phyloP scores from a whole-genome alignment of 768 basidiomycete species.

The Leccinum ochraceum region DNA sequence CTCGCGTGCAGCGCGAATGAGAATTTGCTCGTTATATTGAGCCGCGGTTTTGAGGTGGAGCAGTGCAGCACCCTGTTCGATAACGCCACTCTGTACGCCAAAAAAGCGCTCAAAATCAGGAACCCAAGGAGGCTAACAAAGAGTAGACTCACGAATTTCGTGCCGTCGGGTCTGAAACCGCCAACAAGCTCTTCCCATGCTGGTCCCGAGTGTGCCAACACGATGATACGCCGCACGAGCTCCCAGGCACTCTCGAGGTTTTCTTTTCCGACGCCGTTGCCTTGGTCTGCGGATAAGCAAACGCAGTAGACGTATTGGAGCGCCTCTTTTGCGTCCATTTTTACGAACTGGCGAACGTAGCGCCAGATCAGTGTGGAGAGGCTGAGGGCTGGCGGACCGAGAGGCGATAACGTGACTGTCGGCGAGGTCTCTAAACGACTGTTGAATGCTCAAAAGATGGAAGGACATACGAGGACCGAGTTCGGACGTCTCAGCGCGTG shows the following conservation, averaged over 20 bases:
- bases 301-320: slow-evolving; percentile 94
- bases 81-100: slow-evolving; percentile 67
- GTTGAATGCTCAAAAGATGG: neutral
- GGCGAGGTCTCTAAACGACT: neutral
- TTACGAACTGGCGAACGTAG: slow-evolving; percentile 90
- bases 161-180: slow-evolving; percentile 87
- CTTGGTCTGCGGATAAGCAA: slow-evolving; percentile 73
- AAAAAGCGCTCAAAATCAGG: slow-evolving; percentile 2
- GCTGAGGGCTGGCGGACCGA: slow-evolving; percentile 74
- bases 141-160: slow-evolving; percentile 69
- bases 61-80: slow-evolving; percentile 75
- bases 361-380: slow-evolving; percentile 88
- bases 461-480: slow-evolving; percentile 70
- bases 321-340: slow-evolving; percentile 91
- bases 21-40: slow-evolving; percentile 80
- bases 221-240: slow-evolving; percentile 74
- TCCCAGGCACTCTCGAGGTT: slow-evolving; percentile 85
- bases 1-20: slow-evolving; percentile 78
- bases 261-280: slow-evolving; percentile 71
- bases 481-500: slow-evolving; percentile 79
- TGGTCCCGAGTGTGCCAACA: slow-evolving; percentile 72
- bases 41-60: slow-evolving; percentile 59
- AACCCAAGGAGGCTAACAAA: neutral
- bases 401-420: slow-evolving; percentile 69
- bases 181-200: slow-evolving; percentile 95